These are phyloP conservation scores for Zygosaccharomyces gambellarensis DNA, from an alignment of 805 yeast species.

Conservation along the genomic window DNA sequence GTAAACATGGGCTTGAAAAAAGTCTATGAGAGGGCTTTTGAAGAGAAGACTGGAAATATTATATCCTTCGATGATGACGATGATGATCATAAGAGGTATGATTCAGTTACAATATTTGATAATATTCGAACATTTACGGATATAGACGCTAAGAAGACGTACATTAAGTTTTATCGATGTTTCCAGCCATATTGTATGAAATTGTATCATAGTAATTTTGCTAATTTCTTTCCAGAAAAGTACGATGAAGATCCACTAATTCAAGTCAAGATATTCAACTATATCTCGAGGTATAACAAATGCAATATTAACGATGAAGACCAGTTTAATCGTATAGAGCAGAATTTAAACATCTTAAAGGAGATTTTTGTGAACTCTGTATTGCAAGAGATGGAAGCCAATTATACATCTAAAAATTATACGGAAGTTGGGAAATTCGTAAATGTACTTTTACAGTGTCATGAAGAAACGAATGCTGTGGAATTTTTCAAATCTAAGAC, in stretches of 20 bases:
- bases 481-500: constrained; percentile 40
- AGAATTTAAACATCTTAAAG: constrained; percentile 23
- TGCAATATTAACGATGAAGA: constrained; percentile 20
- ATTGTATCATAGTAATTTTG: constrained; percentile 19
- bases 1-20: constrained; percentile 19
- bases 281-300: constrained; percentile 20
- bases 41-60: neutral
- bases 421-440: constrained; percentile 34
- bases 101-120: constrained; percentile 21
- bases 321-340: constrained; percentile 17
- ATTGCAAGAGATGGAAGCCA: constrained; percentile 60
- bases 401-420: constrained; percentile 45
- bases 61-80: constrained; percentile 1
- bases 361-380: constrained; percentile 72
- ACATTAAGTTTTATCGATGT: constrained; percentile 14
- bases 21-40: neutral
- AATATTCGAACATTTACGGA: constrained; percentile 14
- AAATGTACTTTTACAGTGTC: constrained; percentile 34
- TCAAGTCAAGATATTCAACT: constrained; percentile 25
- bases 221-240: constrained; percentile 24
- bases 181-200: constrained; percentile 24
- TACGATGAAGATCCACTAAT: constrained; percentile 26
- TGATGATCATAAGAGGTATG: constrained; percentile 1
- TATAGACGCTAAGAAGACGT: constrained; percentile 15
- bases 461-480: constrained; percentile 37